These are phyloP conservation scores for Stellera chamaejasme DNA, from an alignment of 345 rosid species.

Conservation along the genomic window DNA sequence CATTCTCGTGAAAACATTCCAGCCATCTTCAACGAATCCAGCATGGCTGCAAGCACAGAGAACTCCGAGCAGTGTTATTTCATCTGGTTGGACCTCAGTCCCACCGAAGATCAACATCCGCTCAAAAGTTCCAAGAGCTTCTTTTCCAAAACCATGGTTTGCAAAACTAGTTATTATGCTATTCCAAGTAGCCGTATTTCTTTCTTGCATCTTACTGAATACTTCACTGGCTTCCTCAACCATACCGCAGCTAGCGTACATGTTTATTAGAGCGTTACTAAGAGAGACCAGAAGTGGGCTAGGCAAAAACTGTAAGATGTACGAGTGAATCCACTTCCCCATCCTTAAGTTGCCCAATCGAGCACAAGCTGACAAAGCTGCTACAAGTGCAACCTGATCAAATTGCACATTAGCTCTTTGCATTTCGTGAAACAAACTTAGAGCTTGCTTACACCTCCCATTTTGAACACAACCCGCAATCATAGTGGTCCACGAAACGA, in stretches of 20 bases:
- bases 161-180: slow-evolving; percentile 32
- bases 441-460: slow-evolving; percentile 27
- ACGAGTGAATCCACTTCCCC: slow-evolving; percentile 35
- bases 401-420: slow-evolving; percentile 21
- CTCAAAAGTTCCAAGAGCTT: slow-evolving; percentile 32
- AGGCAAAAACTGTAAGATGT: slow-evolving; percentile 8
- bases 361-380: slow-evolving; percentile 35
- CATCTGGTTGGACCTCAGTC: slow-evolving; percentile 29
- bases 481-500: slow-evolving; percentile 38
- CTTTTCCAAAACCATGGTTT: slow-evolving; percentile 30
- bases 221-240: slow-evolving; percentile 28
- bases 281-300: slow-evolving; percentile 20
- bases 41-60: slow-evolving; percentile 43
- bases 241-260: slow-evolving; percentile 44
- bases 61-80: slow-evolving; percentile 29
- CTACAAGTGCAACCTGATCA: slow-evolving; percentile 29
- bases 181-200: slow-evolving; percentile 33
- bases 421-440: slow-evolving; percentile 28
- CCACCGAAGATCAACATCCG: slow-evolving; percentile 29
- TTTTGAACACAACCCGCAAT: slow-evolving; percentile 25
- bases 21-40: slow-evolving; percentile 29
- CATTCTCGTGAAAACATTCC: slow-evolving; percentile 23
- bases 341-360: slow-evolving; percentile 27
- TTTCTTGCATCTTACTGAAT: slow-evolving; percentile 23
- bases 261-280: slow-evolving; percentile 35